Conservation (phyloP, 139 green algal species). For the Pycnococcus provasolii region DNA sequence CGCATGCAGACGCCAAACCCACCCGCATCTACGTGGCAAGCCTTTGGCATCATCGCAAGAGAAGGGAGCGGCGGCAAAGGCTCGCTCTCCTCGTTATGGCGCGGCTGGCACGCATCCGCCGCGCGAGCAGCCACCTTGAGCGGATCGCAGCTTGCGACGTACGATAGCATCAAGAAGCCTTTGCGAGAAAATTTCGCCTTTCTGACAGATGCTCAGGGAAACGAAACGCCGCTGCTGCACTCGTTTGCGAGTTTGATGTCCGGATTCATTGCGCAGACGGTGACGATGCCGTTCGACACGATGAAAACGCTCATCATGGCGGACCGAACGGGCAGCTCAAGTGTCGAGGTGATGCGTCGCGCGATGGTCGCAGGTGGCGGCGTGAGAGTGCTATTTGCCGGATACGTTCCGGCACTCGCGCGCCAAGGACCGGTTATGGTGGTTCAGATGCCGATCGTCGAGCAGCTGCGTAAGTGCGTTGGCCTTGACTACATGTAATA, state of each 20-base stretch:
- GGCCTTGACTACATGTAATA: slow-evolving; percentile 16
- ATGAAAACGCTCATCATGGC: slow-evolving; percentile 28
- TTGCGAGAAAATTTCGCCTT: neutral
- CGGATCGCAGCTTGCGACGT: slow-evolving; percentile 25
- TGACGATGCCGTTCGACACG: slow-evolving; percentile 24
- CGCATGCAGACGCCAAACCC: slow-evolving; percentile 19
- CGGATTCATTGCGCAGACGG: slow-evolving; percentile 25
- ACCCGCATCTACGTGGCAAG: neutral
- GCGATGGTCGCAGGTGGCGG: neutral
- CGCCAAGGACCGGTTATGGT: slow-evolving; percentile 27
- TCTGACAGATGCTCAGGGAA: neutral
- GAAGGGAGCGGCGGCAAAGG: slow-evolving; percentile 9
- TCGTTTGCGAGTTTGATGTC: slow-evolving; percentile 12
- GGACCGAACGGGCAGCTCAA: neutral
- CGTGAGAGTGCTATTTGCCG: slow-evolving; percentile 7
- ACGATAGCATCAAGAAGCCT: slow-evolving; percentile 15
- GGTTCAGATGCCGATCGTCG: slow-evolving; percentile 28
- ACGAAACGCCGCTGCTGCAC: slow-evolving; percentile 13
- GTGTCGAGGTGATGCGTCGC: neutral
- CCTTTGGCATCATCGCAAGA: slow-evolving; percentile 3
- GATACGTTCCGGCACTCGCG: slow-evolving; percentile 17
- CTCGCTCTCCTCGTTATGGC: neutral
- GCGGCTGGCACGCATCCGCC: slow-evolving; percentile 14
- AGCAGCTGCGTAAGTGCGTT: slow-evolving; percentile 4
- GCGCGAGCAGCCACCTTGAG: slow-evolving; percentile 14